Conservation (phyloP, 306 rosid genomes). For the Citrullus mucosospermus region DNA sequence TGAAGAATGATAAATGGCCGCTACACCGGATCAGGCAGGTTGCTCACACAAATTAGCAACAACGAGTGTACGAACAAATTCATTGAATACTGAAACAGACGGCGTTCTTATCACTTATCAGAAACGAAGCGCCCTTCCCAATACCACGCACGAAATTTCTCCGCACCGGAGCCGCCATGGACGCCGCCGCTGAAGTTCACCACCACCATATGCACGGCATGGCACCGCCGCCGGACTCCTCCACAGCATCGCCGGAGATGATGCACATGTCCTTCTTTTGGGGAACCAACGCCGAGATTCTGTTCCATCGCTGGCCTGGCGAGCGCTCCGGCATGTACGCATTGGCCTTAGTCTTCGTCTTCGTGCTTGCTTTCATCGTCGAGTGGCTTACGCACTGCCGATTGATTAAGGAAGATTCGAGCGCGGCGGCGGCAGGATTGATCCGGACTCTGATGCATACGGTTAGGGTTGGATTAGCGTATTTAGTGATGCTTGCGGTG, state of each 20-base stretch:
- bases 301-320: slow-evolving; percentile 64
- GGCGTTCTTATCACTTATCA: background rate
- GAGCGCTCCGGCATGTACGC: slow-evolving; percentile 40
- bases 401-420: slow-evolving; percentile 29
- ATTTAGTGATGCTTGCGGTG: slow-evolving; percentile 69
- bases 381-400: slow-evolving; percentile 44
- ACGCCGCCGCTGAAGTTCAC: background rate
- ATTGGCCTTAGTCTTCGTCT: slow-evolving; percentile 36
- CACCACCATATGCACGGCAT: background rate
- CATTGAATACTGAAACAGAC: background rate
- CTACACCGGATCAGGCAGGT: background rate
- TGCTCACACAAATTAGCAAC: too few species aligned
- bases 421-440: slow-evolving; percentile 21
- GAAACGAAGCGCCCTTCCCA: background rate
- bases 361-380: slow-evolving; percentile 30
- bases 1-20: background rate
- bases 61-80: background rate
- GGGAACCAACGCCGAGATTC: slow-evolving; percentile 46
- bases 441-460: slow-evolving; percentile 42
- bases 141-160: background rate
- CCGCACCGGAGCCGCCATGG: background rate
- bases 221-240: background rate
- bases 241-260: background rate
- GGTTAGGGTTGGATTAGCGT: slow-evolving; percentile 42
- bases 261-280: slow-evolving; percentile 89